These are phyloP conservation scores for Mycena leptocephala DNA, from an alignment of 768 basidiomycete genomes.

Conservation along the genomic window DNA sequence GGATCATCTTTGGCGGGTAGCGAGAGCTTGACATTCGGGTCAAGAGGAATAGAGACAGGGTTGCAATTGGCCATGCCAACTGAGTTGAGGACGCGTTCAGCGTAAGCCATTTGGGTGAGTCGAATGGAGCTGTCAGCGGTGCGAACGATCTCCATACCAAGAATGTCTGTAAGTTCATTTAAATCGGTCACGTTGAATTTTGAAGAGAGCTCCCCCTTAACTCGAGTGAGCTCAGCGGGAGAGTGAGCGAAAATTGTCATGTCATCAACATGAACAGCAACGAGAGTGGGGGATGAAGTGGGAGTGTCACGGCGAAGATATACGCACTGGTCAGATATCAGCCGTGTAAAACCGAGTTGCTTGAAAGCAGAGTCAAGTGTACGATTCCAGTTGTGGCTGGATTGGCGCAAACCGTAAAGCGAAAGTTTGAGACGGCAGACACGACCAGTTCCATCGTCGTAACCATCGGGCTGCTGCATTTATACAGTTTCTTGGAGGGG, in stretches of 20 bases:
- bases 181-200: conserved; percentile 7
- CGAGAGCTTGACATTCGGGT: conserved; percentile 33
- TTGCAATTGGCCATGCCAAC: conserved; percentile 34
- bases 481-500: too few relatives aligned
- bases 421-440: not conserved
- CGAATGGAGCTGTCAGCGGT: conserved; percentile 17
- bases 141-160: conserved; percentile 43
- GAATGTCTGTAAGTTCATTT: conserved; percentile 30
- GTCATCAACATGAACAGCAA: conserved; percentile 36
- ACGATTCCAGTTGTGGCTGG: not conserved
- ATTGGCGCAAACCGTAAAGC: not conserved
- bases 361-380: not conserved
- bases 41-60: conserved; percentile 35
- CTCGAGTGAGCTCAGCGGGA: too few relatives aligned
- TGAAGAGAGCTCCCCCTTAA: too few relatives aligned
- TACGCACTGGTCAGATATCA: not conserved
- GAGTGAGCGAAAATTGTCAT: conserved; percentile 28
- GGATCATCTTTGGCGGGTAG: not conserved
- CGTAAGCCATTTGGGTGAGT: conserved; percentile 37
- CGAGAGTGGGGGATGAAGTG: not conserved
- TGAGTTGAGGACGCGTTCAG: conserved; percentile 25
- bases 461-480: too few relatives aligned
- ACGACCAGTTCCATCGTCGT: not conserved
- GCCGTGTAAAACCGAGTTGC: not conserved
- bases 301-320: not conserved